phyloP scores from a whole-genome alignment of 805 yeast genomes.

The Nakazawaea pomicola region DNA sequence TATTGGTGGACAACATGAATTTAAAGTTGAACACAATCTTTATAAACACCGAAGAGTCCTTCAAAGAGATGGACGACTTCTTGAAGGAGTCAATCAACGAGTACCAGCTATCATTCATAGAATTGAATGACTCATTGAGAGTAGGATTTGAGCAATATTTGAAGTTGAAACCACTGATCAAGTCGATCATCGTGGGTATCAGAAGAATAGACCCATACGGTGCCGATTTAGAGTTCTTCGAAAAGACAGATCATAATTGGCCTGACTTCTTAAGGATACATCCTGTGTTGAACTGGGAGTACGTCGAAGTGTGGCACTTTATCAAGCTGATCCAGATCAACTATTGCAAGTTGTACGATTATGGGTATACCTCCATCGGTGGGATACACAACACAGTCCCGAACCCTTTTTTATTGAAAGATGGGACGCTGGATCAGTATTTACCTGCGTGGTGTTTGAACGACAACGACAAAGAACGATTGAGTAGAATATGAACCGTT shows the following conservation, averaged over 20 bases:
- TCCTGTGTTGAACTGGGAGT: conserved; percentile 87
- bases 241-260: conserved; percentile 86
- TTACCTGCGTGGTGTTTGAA: conserved; percentile 54
- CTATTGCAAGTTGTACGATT: conserved; percentile 74
- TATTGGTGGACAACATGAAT: conserved; percentile 18
- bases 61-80: conserved; percentile 64
- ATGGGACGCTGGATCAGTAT: conserved; percentile 21
- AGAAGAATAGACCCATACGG: conserved; percentile 88
- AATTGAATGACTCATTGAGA: conserved; percentile 45
- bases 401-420: conserved; percentile 53
- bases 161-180: conserved; percentile 42
- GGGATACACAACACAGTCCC: conserved; percentile 64
- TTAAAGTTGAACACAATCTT: conserved; percentile 55
- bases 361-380: conserved; percentile 89
- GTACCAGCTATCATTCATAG: conserved; percentile 50
- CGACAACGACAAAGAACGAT: conserved; percentile 57
- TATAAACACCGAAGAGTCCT: conserved; percentile 70
- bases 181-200: conserved; percentile 82
- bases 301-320: conserved; percentile 82
- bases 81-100: conserved; percentile 46
- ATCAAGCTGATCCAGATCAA: conserved; percentile 50
- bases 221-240: conserved; percentile 48
- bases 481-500: conserved; percentile 22
- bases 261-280: conserved; percentile 80
- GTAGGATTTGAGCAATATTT: conserved; percentile 68